phyloP scores from a whole-genome alignment of 495 filamentous ascomycete genomes.

The Aspergillus hancockii region DNA sequence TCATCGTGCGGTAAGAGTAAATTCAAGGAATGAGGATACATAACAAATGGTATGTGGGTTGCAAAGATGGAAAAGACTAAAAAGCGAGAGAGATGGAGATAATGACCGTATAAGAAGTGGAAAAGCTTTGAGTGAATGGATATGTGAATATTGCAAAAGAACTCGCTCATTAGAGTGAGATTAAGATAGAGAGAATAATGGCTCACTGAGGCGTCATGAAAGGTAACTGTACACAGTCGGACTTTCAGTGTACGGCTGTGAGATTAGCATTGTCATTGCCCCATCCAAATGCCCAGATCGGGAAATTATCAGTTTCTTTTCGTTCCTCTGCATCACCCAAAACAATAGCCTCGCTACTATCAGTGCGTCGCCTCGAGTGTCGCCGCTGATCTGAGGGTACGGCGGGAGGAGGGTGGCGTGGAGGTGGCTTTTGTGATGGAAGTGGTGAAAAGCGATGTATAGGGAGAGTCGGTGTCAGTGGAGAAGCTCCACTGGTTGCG shows the following conservation, averaged over 20 bases:
- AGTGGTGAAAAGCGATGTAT: conserved; percentile 48
- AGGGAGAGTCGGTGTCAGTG: conserved; percentile 46
- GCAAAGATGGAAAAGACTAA: neutral
- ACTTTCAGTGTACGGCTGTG: conserved; percentile 38
- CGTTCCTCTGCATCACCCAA: conserved; percentile 28
- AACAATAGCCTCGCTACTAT: conserved; percentile 48
- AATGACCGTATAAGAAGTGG: neutral
- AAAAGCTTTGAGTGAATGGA: neutral
- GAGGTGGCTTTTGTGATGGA: conserved; percentile 41
- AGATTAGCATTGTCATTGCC: conserved; percentile 33
- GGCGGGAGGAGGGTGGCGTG: conserved; percentile 39
- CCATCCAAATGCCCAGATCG: conserved; percentile 47
- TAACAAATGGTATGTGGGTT: neutral
- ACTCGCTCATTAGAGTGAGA: neutral
- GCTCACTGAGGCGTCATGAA: neutral
- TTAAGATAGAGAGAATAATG: neutral
- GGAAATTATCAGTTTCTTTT: conserved; percentile 32
- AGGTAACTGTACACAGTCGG: neutral
- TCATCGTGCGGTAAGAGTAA: neutral
- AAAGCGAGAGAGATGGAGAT: neutral
- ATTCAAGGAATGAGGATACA: neutral
- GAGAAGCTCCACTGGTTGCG: conserved; percentile 41
- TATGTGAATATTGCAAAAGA: neutral
- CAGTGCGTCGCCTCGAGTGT: conserved; percentile 45
- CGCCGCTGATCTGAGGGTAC: conserved; percentile 39